A percentile compares a stretch with the other conserved stretches of the same genome.
phyloP scores from a whole-genome alignment of 306 rosid genomes.

The Prunus fruticosa region DNA sequence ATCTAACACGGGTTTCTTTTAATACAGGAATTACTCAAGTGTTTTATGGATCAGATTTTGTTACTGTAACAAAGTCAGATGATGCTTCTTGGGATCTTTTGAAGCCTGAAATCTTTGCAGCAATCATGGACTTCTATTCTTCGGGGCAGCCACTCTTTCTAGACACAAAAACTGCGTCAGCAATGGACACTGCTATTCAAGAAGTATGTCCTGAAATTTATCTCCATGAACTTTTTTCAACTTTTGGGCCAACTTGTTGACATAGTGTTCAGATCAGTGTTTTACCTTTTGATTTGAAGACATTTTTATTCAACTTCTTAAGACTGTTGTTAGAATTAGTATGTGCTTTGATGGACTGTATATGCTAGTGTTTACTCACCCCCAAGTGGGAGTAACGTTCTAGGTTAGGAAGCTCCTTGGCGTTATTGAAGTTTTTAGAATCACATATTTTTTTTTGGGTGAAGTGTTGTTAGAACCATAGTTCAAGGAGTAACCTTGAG shows the following conservation, averaged over 20 bases:
- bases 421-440: background rate
- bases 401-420: background rate
- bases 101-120: conserved; percentile 90
- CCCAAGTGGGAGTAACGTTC: background rate
- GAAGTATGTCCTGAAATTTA: conserved; percentile 39
- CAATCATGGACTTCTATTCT: conserved; percentile 91
- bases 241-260: background rate
- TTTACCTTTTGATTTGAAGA: background rate
- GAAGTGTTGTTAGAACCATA: too few relatives aligned
- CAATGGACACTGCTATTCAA: conserved; percentile 88
- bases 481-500: too few relatives aligned
- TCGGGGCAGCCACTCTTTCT: conserved; percentile 85
- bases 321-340: background rate
- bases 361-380: background rate
- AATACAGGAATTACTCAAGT: conserved; percentile 61
- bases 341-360: background rate
- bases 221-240: background rate
- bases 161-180: conserved; percentile 70
- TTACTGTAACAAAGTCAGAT: conserved; percentile 73
- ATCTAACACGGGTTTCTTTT: background rate
- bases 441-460: too few relatives aligned
- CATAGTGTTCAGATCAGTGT: background rate
- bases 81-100: conserved; percentile 79
- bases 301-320: background rate
- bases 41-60: conserved; percentile 93